Evolutionary conservation across 2,329 filamentous ascomycete genomes (phyloP), one percentile per base, ranked within the genome.

Genomic region (Pestalotiopsis sp.): DNA sequence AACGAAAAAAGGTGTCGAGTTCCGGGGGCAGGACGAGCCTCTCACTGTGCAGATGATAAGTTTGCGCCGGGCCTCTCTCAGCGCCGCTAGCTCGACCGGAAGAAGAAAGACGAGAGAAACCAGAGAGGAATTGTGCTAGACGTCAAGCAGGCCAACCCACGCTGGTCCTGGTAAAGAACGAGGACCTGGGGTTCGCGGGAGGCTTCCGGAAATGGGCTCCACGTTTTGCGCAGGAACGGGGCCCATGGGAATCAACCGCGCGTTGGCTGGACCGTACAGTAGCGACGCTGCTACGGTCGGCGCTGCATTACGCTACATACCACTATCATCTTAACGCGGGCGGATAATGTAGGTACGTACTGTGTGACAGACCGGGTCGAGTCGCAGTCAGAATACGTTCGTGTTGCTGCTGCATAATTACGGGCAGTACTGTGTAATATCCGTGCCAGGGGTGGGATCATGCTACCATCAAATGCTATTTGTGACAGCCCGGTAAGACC

Each of bases 141-240:
- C 45, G 45, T 52, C 45, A 59, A 27, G 23, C 11, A 59, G 13
- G n/a, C 57, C 23, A 23, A n/a, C 23, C 57, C 23, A 62, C 38
- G n/a, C 27, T 62, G 41, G 25, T 57, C 71, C 66, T 66, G 67
- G 68, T 60, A 68, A 70, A n/a, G 17, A 64, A 68, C 71, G 69
- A 73, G 70, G 70, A 70, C 66, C 71, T 69, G 70, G 73, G 72
- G 72, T 70, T 59, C 73, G 73, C 73, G 73, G 73, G 71, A 73
- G 68, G 58, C 72, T 73, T 74, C 73, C 73, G 73, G 73, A 31
- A 60, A 68, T 60, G 64, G 69, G 70, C 64, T 70, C 73, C 73
- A 74, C 71, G 71, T 71, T 52, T 52, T 52, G 71, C 67, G 69
- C 72, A 58, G 45, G 64, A 66, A 66, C 64, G 64, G 64, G 36